Percentiles rank a stretch among this genome's conserved stretches.
These are phyloP conservation scores for Candida michaelii DNA, from an alignment of 805 yeast genomes.

Conservation along the genomic window DNA sequence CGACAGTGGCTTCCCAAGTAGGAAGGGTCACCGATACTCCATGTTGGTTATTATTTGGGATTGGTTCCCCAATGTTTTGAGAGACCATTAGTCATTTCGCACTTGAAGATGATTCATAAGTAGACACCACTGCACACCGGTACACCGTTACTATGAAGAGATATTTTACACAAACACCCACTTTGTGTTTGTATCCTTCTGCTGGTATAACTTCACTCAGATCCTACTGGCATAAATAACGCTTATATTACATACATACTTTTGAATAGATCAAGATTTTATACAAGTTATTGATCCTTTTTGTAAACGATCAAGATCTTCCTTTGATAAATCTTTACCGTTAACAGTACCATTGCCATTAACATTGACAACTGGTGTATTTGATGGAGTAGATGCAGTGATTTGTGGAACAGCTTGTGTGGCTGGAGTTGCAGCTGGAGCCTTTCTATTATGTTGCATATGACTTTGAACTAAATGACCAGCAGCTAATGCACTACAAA, in stretches of 20 bases:
- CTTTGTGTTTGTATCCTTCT: no score
- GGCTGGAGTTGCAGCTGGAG: constrained; percentile 36
- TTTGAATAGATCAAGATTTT: constrained; percentile 10
- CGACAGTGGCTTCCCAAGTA: constrained; percentile 91
- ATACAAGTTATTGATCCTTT: constrained; percentile 80
- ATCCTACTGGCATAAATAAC: no score
- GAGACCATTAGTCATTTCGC: constrained; percentile 21
- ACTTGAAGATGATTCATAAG: no score
- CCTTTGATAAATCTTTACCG: constrained; percentile 4
- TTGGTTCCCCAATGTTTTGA: constrained; percentile 71
- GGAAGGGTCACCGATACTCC: constrained; percentile 95
- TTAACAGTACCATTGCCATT: constrained; percentile 21
- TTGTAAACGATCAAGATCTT: constrained; percentile 22
- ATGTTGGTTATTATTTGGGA: constrained; percentile 87
- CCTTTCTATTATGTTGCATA: constrained; percentile 89
- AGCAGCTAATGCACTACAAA: constrained; percentile 95
- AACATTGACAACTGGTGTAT: constrained; percentile 21
- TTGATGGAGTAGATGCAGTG: constrained; percentile 8
- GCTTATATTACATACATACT: constrained; percentile 1
- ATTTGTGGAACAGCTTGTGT: constrained; percentile 13
- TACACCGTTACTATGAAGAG: no score
- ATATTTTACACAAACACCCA: not conserved
- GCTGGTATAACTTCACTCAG: no score
- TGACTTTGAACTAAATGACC: constrained; percentile 98
- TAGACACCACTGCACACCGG: no score